phyloP scores from a whole-genome alignment of 495 filamentous ascomycete species.

The Astrothelium macrocarpum region DNA sequence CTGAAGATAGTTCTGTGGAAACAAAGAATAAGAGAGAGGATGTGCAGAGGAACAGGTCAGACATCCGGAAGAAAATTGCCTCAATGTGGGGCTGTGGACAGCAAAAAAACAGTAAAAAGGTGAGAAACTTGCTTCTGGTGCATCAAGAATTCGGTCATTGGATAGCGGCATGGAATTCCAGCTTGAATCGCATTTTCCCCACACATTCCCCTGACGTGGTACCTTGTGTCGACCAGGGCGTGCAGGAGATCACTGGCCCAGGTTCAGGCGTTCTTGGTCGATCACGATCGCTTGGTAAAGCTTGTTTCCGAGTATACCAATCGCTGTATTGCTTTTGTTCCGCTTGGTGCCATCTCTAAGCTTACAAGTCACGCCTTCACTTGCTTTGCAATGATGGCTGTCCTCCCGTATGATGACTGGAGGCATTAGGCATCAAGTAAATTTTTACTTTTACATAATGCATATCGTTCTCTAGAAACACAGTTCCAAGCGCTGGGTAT shows the following conservation, averaged over 20 bases:
- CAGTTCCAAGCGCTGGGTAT: not conserved
- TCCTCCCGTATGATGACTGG: not conserved
- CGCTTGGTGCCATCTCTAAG: not conserved
- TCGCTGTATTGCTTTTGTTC: not conserved
- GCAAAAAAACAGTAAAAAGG: too few relatives aligned
- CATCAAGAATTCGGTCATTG: not conserved
- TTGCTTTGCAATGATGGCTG: not conserved
- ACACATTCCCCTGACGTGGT: not conserved
- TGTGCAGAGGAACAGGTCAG: not conserved
- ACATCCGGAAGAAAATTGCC: not conserved
- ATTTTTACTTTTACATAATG: too few relatives aligned
- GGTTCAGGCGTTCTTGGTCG: not conserved
- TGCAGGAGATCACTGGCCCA: not conserved
- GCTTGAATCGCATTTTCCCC: not conserved
- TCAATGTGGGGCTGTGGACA: not conserved
- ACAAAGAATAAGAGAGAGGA: not conserved
- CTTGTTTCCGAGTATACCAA: constrained; percentile 2
- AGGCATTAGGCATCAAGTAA: too few relatives aligned
- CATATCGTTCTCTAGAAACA: not conserved
- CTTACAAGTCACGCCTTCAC: not conserved
- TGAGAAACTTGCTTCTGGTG: not conserved
- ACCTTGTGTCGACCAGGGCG: not conserved
- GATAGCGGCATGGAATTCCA: not conserved
- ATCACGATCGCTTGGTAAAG: not conserved
- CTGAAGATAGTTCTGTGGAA: not conserved